Evolutionary conservation across 129 eudicot species (phyloP), one percentile per base, ranked within the genome.

Genomic region (Silybum marianum): DNA sequence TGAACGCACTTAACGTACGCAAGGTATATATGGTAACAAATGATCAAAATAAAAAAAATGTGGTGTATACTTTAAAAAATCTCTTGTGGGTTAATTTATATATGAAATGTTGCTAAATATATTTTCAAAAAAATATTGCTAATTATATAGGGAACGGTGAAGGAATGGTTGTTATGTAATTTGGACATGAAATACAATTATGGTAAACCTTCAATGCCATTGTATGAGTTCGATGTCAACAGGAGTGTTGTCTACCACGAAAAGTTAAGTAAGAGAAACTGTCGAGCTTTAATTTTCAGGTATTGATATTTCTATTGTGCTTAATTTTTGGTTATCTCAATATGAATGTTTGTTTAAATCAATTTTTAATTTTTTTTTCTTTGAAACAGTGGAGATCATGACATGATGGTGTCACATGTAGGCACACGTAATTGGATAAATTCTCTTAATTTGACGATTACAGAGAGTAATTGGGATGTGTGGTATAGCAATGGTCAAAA

Each of bases 371-470:
- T 12, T 77, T 36, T 9, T 12, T 65, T 8, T 69, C 13, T 18
- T 44, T 19, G 14, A 67, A 65, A 73, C 87, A 72, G 83, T 24
- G 87, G 87, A 4, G 87, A 84, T 78, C 87, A 84, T 73, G 88
- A 81, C 73, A 85, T 81, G 88, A 42, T 81, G 82, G 86, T 85
- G 34, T 83, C 88, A 30, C 78, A 85, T 13, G 82, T 85, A 12
- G 85, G 83, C 19, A 85, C 86, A 22, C 62, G 69, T 42, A 77
- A 63, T 6, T 85, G 88, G 88, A 85, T 81, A 39, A 77, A 38
- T 6, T 4, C 72, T 22, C 80, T 78, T n/a, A 81, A 78, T 21
- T 7, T 81, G 22, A 71, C 76, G 2, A 71, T 77, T 63, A 67
- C 72, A 5, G 48, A 78, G 3, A 76, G 77, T 58, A 58, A 82